Evolutionary conservation across 768 basidiomycete species (phyloP).

Genomic region (Psilocybe cubensis): DNA sequence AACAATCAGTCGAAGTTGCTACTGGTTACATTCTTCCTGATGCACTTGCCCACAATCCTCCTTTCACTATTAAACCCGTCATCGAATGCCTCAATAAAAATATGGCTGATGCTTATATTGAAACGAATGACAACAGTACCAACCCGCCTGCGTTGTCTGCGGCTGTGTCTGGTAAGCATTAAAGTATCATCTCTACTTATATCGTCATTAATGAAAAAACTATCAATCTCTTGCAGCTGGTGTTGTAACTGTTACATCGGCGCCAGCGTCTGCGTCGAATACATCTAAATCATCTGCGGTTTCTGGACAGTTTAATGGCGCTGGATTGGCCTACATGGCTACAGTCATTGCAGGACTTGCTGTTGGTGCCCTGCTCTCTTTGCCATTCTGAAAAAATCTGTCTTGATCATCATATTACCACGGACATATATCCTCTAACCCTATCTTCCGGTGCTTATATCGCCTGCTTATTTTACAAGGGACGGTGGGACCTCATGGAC

Average conservation of each 20-base stretch:
- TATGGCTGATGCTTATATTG: conserved; percentile 73
- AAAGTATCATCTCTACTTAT: neutral
- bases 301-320: neutral
- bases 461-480: neutral
- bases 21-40: conserved; percentile 86
- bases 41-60: conserved; percentile 66
- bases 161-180: conserved; percentile 20
- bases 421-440: neutral
- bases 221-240: conserved; percentile 7
- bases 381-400: conserved; percentile 5
- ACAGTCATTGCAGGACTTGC: conserved; percentile 1
- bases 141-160: conserved; percentile 49
- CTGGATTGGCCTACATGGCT: neutral
- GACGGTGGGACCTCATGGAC: neutral
- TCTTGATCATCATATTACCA: neutral
- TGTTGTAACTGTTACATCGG: conserved; percentile 11
- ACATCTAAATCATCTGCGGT: conserved; percentile 5
- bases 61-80: conserved; percentile 75
- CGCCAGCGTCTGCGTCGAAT: neutral
- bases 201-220: neutral
- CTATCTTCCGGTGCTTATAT: neutral
- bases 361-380: conserved; percentile 2
- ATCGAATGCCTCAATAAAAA: conserved; percentile 64
- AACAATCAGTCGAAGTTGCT: conserved; percentile 83
- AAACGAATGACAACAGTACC: conserved; percentile 75